Evolutionary conservation across 495 filamentous ascomycete genomes (phyloP).

Genomic region (Pseudoneurospora amorphoporcata): DNA sequence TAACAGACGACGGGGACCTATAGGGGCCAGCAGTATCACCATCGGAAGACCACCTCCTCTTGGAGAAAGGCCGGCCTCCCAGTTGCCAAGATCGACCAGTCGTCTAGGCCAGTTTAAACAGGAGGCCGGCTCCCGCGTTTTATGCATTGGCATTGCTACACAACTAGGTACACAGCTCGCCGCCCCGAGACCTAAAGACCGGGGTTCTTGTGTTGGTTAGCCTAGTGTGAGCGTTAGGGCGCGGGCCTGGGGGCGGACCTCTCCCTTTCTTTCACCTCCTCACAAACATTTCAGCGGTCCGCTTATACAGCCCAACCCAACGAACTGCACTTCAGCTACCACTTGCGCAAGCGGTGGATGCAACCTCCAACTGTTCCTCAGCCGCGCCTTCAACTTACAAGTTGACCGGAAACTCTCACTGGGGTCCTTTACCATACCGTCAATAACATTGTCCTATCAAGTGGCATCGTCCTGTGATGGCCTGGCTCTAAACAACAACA

Average conservation of each 20-base stretch:
- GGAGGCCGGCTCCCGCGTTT: conserved; percentile 25
- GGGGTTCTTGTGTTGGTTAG: conserved; percentile 5
- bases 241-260: background rate
- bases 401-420: background rate
- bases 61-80: conserved; percentile 7
- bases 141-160: conserved; percentile 5
- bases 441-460: background rate
- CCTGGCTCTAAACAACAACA: conserved; percentile 1
- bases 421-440: background rate
- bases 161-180: background rate
- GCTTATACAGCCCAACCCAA: conserved; percentile 1
- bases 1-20: background rate
- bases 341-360: background rate
- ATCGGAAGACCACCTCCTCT: conserved; percentile 11
- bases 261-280: background rate
- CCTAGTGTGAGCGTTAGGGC: background rate
- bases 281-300: background rate
- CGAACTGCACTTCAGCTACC: background rate
- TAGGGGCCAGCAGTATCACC: conserved; percentile 5
- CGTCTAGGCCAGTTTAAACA: conserved; percentile 15
- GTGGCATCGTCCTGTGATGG: conserved; percentile 3
- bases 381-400: conserved; percentile 12
- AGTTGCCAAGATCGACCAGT: conserved; percentile 10
- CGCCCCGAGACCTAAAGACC: conserved; percentile 1
- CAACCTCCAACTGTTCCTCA: conserved; percentile 1